Conservation (phyloP, 2,329 filamentous ascomycete species). For the Endoconidiophora polonica region DNA sequence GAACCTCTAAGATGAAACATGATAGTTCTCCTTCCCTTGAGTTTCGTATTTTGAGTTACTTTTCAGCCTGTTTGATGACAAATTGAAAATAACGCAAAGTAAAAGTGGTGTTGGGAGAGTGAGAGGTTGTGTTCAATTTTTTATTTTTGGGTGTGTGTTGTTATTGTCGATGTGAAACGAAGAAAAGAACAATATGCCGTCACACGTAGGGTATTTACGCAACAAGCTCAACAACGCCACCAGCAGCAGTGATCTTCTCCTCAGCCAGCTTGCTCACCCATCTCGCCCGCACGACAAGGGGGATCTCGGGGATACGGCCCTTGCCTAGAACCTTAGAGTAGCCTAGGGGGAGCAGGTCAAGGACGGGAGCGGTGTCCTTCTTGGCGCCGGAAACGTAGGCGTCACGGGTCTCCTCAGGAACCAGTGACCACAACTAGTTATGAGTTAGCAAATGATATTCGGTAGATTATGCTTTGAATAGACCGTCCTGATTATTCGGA, state of each 20-base stretch:
- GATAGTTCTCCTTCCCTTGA: slow-evolving; percentile 1
- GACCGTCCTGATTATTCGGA: too few species aligned
- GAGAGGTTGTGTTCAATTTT: slow-evolving; percentile 11
- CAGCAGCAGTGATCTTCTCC: slow-evolving; percentile 97
- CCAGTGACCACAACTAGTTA: slow-evolving; percentile 74
- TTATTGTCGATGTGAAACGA: slow-evolving; percentile 11
- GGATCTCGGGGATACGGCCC: slow-evolving; percentile 84
- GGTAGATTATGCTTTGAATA: not conserved
- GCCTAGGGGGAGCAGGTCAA: slow-evolving; percentile 92
- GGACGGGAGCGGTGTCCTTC: slow-evolving; percentile 85
- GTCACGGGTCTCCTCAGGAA: slow-evolving; percentile 83
- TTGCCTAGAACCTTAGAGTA: slow-evolving; percentile 99
- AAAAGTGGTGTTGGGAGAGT: slow-evolving; percentile 1
- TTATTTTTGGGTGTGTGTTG: slow-evolving; percentile 13
- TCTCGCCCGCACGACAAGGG: slow-evolving; percentile 83
- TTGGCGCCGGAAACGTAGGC: slow-evolving; percentile 69
- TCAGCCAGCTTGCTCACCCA: slow-evolving; percentile 94
- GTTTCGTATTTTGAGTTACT: not conserved
- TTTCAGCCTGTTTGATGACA: not conserved
- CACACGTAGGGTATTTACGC: slow-evolving; percentile 36
- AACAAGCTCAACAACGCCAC: slow-evolving; percentile 89
- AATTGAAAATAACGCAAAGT: not conserved
- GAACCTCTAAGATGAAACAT: slow-evolving; percentile 6
- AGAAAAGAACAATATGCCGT: slow-evolving; percentile 12
- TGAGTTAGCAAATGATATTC: slow-evolving; percentile 18